Evolutionary conservation across 495 filamentous ascomycete species (phyloP).

Genomic region (Penicillium longicatenatum): DNA sequence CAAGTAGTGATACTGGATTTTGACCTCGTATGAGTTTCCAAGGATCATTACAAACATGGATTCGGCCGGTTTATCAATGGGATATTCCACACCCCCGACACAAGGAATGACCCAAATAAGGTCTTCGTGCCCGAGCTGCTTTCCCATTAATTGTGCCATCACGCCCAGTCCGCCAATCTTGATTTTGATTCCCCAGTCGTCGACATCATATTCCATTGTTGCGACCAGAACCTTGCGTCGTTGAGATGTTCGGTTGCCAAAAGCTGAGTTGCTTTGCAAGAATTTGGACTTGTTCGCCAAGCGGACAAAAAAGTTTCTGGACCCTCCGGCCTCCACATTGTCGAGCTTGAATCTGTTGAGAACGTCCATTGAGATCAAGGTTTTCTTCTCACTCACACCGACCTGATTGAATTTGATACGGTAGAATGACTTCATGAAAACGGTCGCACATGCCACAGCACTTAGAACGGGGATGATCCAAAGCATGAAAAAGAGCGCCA

Average conservation of each 20-base stretch:
- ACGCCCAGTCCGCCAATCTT: slow-evolving; percentile 75
- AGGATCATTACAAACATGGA: slow-evolving; percentile 68
- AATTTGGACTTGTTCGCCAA: slow-evolving; percentile 48
- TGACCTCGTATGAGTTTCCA: slow-evolving; percentile 63
- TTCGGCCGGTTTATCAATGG: slow-evolving; percentile 58
- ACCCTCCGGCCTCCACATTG: slow-evolving; percentile 24
- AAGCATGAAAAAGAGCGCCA: slow-evolving; percentile 60
- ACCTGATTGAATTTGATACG: slow-evolving; percentile 70
- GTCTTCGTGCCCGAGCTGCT: slow-evolving; percentile 66
- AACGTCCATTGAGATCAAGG: slow-evolving; percentile 40
- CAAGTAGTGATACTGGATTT: slow-evolving; percentile 64
- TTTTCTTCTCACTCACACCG: slow-evolving; percentile 57
- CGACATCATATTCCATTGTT: slow-evolving; percentile 75
- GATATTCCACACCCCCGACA: slow-evolving; percentile 69
- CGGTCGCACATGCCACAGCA: slow-evolving; percentile 52
- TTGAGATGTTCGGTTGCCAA: slow-evolving; percentile 45
- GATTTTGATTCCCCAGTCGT: slow-evolving; percentile 71
- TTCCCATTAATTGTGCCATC: slow-evolving; percentile 71
- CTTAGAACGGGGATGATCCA: slow-evolving; percentile 55
- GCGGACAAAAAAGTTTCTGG: slow-evolving; percentile 32
- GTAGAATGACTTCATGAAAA: slow-evolving; percentile 69
- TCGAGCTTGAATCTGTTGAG: slow-evolving; percentile 29
- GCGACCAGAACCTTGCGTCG: slow-evolving; percentile 63
- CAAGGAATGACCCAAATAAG: slow-evolving; percentile 79
- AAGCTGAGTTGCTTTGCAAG: slow-evolving; percentile 46